These are phyloP conservation scores for Pseudogymnoascus sp. DNA, from an alignment of 2,329 filamentous ascomycete species.

Conservation along the genomic window DNA sequence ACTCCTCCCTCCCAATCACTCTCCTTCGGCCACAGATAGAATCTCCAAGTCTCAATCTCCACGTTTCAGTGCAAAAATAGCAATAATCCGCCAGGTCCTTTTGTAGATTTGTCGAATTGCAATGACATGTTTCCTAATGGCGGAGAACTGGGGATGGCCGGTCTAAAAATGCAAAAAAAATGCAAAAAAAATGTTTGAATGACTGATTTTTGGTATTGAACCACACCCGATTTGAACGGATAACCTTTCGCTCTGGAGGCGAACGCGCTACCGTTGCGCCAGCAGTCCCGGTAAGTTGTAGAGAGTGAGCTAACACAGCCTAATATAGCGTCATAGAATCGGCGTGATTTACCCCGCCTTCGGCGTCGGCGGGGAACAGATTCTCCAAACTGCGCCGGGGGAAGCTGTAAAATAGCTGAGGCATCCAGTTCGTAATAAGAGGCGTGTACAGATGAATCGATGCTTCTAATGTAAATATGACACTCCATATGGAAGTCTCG, in stretches of 20 bases:
- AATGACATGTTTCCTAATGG: neutral
- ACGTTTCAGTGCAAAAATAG: neutral
- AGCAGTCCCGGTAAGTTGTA: constrained; percentile 9
- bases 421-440: neutral
- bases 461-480: neutral
- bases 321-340: neutral
- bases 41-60: neutral
- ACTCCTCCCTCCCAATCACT: neutral
- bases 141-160: neutral
- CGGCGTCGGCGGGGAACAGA: neutral
- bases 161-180: neutral
- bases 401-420: neutral
- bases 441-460: neutral
- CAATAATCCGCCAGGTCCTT: neutral
- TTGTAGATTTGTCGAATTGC: neutral
- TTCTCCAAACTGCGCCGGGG: neutral
- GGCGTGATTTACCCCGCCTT: neutral
- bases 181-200: neutral
- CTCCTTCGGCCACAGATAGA: neutral
- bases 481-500: neutral
- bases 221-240: constrained; percentile 12
- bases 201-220: constrained; percentile 6
- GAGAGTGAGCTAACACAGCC: neutral
- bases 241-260: constrained; percentile 12
- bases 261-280: constrained; percentile 11